A percentile compares a stretch with the other conserved stretches of the same genome.
These are phyloP conservation scores for Neoboletus subvelutipes DNA, from an alignment of 768 basidiomycete species.

Conservation along the genomic window DNA sequence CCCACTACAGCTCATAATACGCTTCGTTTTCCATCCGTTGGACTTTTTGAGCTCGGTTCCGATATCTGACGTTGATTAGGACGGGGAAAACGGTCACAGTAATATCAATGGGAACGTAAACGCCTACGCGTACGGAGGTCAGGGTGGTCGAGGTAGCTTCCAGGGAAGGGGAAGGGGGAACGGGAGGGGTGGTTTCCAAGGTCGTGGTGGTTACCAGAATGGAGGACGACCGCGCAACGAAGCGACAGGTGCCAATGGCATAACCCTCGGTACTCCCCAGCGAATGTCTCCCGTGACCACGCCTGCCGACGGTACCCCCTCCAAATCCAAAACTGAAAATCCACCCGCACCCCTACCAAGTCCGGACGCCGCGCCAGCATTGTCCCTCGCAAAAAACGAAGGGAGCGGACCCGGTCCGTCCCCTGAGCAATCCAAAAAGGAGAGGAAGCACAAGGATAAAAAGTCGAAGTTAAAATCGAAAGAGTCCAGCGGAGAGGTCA, in stretches of 20 bases:
- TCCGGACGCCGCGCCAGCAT: background rate
- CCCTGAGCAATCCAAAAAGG: constrained; percentile 15
- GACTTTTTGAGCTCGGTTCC: background rate
- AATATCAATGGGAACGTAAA: constrained; percentile 17
- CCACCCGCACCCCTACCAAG: background rate
- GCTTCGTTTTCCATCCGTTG: background rate
- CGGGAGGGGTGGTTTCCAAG: constrained; percentile 34
- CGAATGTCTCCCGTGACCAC: constrained; percentile 48
- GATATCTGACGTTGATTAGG: constrained; percentile 5
- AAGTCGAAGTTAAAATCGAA: constrained; percentile 16
- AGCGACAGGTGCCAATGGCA: constrained; percentile 67
- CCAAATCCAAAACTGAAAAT: background rate
- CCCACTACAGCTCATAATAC: background rate
- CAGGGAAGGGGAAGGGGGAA: constrained; percentile 33
- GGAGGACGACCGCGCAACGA: constrained; percentile 22
- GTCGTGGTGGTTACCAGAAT: constrained; percentile 28
- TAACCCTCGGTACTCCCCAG: constrained; percentile 63
- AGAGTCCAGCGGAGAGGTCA: background rate
- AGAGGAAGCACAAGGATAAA: constrained; percentile 22
- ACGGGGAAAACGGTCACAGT: background rate
- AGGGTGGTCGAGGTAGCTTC: constrained; percentile 8
- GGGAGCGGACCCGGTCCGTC: background rate
- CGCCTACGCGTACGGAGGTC: constrained; percentile 15
- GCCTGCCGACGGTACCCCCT: constrained; percentile 13
- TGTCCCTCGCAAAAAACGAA: constrained; percentile 1